Evolutionary conservation across 306 rosid genomes (phyloP), one percentile per base, ranked within the genome.

Genomic region (Mucuna pruriens): DNA sequence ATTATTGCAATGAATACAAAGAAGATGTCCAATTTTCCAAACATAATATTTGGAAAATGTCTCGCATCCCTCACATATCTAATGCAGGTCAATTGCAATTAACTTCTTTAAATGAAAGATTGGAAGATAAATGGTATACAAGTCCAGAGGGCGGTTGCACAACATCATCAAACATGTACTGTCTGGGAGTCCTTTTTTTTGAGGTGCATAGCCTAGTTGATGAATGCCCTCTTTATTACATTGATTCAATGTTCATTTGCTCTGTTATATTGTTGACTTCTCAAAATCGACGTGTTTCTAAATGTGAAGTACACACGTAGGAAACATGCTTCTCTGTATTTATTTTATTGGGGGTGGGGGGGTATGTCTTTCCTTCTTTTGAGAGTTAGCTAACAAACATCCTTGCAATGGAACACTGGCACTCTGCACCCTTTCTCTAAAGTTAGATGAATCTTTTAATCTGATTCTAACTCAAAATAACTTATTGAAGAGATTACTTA

Each of bases 181-280:
- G 85, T 69, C 78, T 94, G 81, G 97, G 98, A 51, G 92, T 94
- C 78, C 89, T 94, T 77, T 82, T 94, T 68, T 94, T 94, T 54
- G 98, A 94, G 98, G 98, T 94, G 83, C 20, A 89, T 73, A 55
- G 16, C 26, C 67, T 66, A 74, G 77, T 64, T 79, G 81, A 69
- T 38, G 48, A 52, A 71, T 64, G 15, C 12, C 52, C 81, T 25
- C 77, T 76, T 60, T 70, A 42, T 61, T 78, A 31, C 22, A n/a
- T 16, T 7, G 6, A 63, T 63, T 63, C 75, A 51, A 17, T 82
- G 77, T 82, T n/a, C 71, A 26, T 17, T 26, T 60, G 4, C 42
- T 79, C 45, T 48, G 71, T 66, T 77, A n/a, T 42, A 33, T 36
- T 62, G 61, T 73, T 73, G 62, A 63, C 46, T 84, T 23, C 57